Evolutionary conservation across 1,284 basidiomycete genomes (phyloP), one percentile per base, ranked within the genome.

Genomic region (Clitocybe nebularis): DNA sequence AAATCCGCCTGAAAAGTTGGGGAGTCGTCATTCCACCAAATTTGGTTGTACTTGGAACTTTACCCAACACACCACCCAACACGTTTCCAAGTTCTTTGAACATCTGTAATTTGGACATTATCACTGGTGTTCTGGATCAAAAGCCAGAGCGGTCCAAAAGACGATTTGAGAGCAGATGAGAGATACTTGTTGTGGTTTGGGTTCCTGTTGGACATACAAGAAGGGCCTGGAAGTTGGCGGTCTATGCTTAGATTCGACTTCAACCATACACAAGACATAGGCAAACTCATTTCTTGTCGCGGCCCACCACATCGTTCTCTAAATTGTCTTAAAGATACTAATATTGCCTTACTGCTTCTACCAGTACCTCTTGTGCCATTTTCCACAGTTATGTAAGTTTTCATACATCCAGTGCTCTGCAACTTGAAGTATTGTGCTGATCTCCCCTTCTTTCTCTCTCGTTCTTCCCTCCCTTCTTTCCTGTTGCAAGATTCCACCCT

Each of bases 311-410:
- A 44, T 30, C 30, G 22, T 19, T 24, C 25, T 39, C 41, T 39
- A 43, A 10, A 46, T 30, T 26, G 38, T 46, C n/a, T 19, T 28
- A 24, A 44, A 45, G 47, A 47, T 44, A 45, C 43, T 36, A 33
- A 41, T 33, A 34, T 34, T 33, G 25, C 41, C 46, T 48, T 26
- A 22, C 20, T 40, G n/a, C 17, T 33, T 46, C 33, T 43, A 37
- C 45, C 39, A 25, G 22, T 45, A 37, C 38, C 46, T 40, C 40
- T 46, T 43, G 43, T 54, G 46, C 46, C n/a, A 45, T 44, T 50
- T 44, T 40, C 32, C 38, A 25, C 44, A 20, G 59, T 61, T 58
- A 60, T 55, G 56, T 63, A 59, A 61, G 58, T 62, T 54, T 57
- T 54, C 42, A 51, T 26, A 39, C 35, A 39, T 32, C 41, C 41